Base-by-base conservation (phyloP, 169 alveolate genomes). In the Cryptosporidium muris region DNA sequence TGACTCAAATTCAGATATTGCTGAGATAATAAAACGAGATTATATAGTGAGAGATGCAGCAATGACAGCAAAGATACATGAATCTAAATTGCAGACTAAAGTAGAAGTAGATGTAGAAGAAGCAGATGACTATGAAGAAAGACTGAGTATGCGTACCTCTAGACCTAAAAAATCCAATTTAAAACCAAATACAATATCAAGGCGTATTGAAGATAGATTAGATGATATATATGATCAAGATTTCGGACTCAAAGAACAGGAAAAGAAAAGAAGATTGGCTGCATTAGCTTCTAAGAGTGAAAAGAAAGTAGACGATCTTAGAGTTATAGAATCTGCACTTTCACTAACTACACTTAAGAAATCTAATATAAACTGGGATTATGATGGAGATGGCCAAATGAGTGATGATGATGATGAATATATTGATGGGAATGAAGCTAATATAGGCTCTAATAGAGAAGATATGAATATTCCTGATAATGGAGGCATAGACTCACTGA, bases 301-400 rank as follows among this genome's bases (percentile, higher is more conserved):
- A 45, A 54, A 60, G 12, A 47, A 34, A 6, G 1, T 14, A 49
- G 85, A 74, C 37, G 85, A 74, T 34, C 47, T 68, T 1, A 56
- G 63, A 8, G 42, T 74, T 47, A 63, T 74, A n/a, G 85, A 25
- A 2, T 74, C 85, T 43, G 85, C 85, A 7, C 85, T 74, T 58
- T 74, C 85, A 4, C 60, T 74, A 60, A 74, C 85, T 34, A 74
- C 74, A 8, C 37, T 74, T 16, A 74, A 74, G 11, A 43, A 53
- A 9, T 16, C 52, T 14, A 63, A 74, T 25, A 25, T 25, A 25
- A 63, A 74, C 16, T 74, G 85, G 85, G 85, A 74, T 49, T 74
- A 74, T 62, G 85, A 74, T 34, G 67, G 68, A 38, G 85, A 74
- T 47, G 85, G 85, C 2, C 54, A 74, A 60, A 74, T 74, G 85